Evolutionary conservation across 768 basidiomycete species (phyloP), one percentile per base, ranked within the genome.

Genomic region (Punctularia strigosozonata): DNA sequence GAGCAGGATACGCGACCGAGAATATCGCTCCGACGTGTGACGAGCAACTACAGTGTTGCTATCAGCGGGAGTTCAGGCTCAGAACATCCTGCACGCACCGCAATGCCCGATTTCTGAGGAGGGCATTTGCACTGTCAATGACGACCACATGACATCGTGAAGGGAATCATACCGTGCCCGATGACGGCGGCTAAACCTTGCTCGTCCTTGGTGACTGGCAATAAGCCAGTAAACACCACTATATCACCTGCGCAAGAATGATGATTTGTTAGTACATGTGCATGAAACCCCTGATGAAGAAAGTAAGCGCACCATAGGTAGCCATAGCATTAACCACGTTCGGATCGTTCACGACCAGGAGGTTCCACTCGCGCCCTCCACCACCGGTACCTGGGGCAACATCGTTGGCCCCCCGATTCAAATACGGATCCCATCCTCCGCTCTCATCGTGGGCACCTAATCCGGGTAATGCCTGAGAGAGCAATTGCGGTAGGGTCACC

Each of bases 191-290:
- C 86, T 0, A 97, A 61, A 0, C 87, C 88, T 49, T 82, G 71
- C 47, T 90, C 86, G 44, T 88, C 77, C 43, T 61, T 63, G 33
- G 77, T 79, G 5, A 91, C 60, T 0, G 84, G 86, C 3, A 95
- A 56, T 25, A 95, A 87, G 0, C 91, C 91, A 0, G 88, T 90
- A 51, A 86, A 94, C 7, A 97, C 84, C 23, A 90, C 70, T 38
- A 95, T 78, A 36, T 79, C 69, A 1, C 81, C 83, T 77, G 49
- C 20, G 3, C 43, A 26, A 22, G 20, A 15, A 13, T 40, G 12
- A 25, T 38, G 15, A 31, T 12, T 36, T 25, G 26, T 26, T 13
- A 20, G 23, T 25, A 19, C 22, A 24, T 24, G 24, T 13, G 23
- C 8, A 4, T 8, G 22, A 3, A 14, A 24, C 31, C 4, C 10